phyloP scores from a whole-genome alignment of 768 basidiomycete genomes.

The Mycena capillaripes region DNA sequence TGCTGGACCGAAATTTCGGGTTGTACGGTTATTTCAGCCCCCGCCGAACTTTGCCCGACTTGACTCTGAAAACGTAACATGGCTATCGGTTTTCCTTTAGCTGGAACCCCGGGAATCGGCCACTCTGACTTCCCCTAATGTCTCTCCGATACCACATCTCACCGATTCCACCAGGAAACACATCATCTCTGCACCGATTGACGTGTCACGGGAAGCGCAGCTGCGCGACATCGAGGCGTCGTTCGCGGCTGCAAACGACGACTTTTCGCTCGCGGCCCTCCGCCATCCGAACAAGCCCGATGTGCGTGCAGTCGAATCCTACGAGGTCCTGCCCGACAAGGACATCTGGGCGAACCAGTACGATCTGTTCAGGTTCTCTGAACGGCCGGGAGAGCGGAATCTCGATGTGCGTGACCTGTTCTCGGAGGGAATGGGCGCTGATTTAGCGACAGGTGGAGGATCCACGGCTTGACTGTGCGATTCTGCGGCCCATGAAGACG shows the following conservation, averaged over 20 bases:
- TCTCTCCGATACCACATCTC: no score
- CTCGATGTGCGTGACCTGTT: conserved; percentile 66
- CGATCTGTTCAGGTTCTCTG: conserved; percentile 88
- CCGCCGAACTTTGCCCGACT: no score
- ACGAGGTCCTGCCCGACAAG: conserved; percentile 86
- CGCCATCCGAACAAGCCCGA: conserved; percentile 86
- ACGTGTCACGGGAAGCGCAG: conserved; percentile 82
- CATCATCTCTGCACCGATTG: conserved; percentile 62
- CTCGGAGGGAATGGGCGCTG: background rate
- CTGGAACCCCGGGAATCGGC: no score
- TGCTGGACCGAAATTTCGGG: no score
- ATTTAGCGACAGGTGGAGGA: conserved; percentile 71
- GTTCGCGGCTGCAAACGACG: conserved; percentile 73
- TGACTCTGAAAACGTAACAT: no score
- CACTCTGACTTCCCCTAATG: no score
- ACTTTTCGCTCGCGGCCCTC: conserved; percentile 70
- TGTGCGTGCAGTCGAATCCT: conserved; percentile 84
- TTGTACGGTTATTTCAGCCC: no score
- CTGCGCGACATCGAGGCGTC: conserved; percentile 85
- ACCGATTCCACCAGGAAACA: conserved; percentile 58
- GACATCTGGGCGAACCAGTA: conserved; percentile 93
- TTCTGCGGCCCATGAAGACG: conserved; percentile 88
- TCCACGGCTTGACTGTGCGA: conserved; percentile 87
- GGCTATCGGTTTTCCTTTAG: no score
- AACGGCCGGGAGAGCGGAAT: conserved; percentile 85